Percentiles rank a stretch among this genome's conserved stretches.
These are phyloP conservation scores for Colletotrichum incanum DNA, from an alignment of 2,329 filamentous ascomycete species.

Conservation along the genomic window DNA sequence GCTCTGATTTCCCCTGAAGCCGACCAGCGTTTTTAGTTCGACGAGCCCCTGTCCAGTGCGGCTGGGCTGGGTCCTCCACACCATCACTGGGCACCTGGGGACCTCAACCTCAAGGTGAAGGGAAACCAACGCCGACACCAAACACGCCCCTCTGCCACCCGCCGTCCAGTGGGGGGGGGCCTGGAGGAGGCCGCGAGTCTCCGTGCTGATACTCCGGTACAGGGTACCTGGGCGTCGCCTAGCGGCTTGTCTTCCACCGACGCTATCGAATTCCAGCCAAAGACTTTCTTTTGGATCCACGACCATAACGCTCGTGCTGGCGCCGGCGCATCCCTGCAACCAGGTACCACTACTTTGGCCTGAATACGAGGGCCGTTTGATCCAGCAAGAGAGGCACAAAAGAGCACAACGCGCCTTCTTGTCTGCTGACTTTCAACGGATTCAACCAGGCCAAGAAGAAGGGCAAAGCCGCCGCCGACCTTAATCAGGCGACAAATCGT, in stretches of 20 bases:
- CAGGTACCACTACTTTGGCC: slow-evolving; percentile 38
- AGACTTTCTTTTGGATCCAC: slow-evolving; percentile 30
- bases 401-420: background rate
- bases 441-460: background rate
- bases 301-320: slow-evolving; percentile 30
- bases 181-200: slow-evolving; percentile 18
- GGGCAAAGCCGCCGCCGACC: slow-evolving; percentile 7
- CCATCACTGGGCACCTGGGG: background rate
- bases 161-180: slow-evolving; percentile 7
- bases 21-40: slow-evolving; percentile 26
- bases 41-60: slow-evolving; percentile 30
- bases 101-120: background rate
- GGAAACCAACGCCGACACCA: slow-evolving; percentile 7
- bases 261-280: slow-evolving; percentile 38
- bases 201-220: slow-evolving; percentile 25
- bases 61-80: slow-evolving; percentile 30
- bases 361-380: slow-evolving; percentile 44
- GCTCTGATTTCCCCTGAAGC: slow-evolving; percentile 39
- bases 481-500: background rate
- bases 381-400: slow-evolving; percentile 7
- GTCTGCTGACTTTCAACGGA: background rate
- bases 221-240: slow-evolving; percentile 31
- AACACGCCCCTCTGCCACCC: background rate
- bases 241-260: slow-evolving; percentile 37
- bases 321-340: slow-evolving; percentile 41